Evolutionary conservation across 495 filamentous ascomycete species (phyloP), one percentile per base, ranked within the genome.

Genomic region (Cercophora samala): DNA sequence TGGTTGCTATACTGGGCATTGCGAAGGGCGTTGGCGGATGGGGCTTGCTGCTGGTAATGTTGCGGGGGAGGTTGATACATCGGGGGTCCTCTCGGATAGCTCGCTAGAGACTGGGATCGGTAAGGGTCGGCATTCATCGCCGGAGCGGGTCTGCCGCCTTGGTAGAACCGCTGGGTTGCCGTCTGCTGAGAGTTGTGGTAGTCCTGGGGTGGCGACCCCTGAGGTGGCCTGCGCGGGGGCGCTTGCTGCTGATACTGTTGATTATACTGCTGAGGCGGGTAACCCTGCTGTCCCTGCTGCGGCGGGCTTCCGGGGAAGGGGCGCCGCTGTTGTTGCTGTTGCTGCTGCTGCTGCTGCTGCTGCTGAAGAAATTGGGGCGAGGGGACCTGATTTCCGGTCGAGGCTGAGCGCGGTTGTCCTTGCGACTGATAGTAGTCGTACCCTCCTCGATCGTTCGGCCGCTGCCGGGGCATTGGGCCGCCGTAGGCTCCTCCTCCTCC

Each of bases 41-140:
- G 80, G 65, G 89, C 84, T 60, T 89, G 85, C 65, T 89, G 83
- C 61, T 86, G 87, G 76, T 89, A 93, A 55, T 82, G 85, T 69
- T 79, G 88, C 13, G 88, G 84, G n/a, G 87, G 85, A 29, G 82
- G 81, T 37, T 87, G 86, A 72, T 90, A 91, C 68, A 85, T 80
- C 22, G 85, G 85, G 4, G 87, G 90, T 32, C 23, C 26, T 42
- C 91, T 85, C 60, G 85, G 83, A 69, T 85, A 83, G 64, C 84
- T 87, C 55, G 92, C 93, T 81, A 99, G 88, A n/a, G 95, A 97
- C 66, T 93, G 90, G 32, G 96, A 97, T 55, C 93, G 86, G 78
- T 90, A 94, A 17, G 89, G 81, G 77, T 97, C 94, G 8, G 90
- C 86, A 74, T 93, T 96, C 73, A 94, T 72, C 29, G 92, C 90